Evolutionary conservation across 1,284 basidiomycete species (phyloP).

Genomic region (Dichomitus squalens): DNA sequence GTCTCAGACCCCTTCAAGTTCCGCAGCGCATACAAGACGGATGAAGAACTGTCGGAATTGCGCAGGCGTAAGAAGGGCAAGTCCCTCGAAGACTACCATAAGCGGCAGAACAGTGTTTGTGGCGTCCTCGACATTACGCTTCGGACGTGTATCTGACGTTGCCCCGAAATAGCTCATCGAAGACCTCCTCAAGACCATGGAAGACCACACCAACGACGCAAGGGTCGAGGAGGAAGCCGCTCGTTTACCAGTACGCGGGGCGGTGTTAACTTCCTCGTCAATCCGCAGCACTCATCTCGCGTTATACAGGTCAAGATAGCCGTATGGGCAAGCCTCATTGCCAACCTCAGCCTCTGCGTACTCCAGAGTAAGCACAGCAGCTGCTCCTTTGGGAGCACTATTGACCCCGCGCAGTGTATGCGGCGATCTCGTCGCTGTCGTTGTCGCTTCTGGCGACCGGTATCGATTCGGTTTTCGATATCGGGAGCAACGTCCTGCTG

Average conservation of each 20-base stretch:
- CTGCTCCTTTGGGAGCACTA: neutral
- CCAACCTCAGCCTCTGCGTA: slow-evolving; percentile 73
- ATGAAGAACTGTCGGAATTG: slow-evolving; percentile 61
- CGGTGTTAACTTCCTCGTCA: neutral
- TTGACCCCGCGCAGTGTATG: slow-evolving; percentile 62
- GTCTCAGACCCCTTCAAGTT: slow-evolving; percentile 62
- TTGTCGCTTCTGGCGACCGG: slow-evolving; percentile 89
- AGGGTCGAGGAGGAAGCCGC: slow-evolving; percentile 62
- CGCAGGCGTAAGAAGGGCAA: slow-evolving; percentile 64
- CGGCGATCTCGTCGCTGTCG: slow-evolving; percentile 84
- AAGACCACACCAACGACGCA: slow-evolving; percentile 79
- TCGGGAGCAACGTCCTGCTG: slow-evolving; percentile 87
- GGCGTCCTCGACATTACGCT: slow-evolving; percentile 4
- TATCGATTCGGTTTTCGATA: slow-evolving; percentile 90
- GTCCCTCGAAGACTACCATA: slow-evolving; percentile 72
- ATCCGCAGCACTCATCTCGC: slow-evolving; percentile 1
- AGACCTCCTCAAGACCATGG: slow-evolving; percentile 86
- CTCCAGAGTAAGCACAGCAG: slow-evolving; percentile 58
- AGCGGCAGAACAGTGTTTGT: slow-evolving; percentile 80
- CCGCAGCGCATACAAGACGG: slow-evolving; percentile 55
- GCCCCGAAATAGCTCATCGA: slow-evolving; percentile 65
- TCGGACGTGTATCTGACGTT: neutral
- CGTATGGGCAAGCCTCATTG: slow-evolving; percentile 78
- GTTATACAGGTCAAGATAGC: slow-evolving; percentile 79
- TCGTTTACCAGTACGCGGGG: slow-evolving; percentile 59